These are phyloP conservation scores for Oryza glaberrima DNA, from an alignment of 176 grass and related monocot genomes.

Conservation along the genomic window DNA sequence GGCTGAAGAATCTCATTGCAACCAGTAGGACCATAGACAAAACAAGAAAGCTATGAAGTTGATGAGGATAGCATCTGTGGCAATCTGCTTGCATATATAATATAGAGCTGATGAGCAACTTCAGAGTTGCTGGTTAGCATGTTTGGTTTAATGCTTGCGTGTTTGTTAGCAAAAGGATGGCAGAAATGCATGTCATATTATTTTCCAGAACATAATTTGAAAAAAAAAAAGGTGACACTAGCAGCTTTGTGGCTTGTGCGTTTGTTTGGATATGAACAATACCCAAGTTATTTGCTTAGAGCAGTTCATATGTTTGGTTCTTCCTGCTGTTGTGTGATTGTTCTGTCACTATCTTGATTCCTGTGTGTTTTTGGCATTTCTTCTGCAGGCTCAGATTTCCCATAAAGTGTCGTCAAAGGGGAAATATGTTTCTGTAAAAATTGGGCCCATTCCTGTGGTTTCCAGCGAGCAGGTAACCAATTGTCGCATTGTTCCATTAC, in stretches of 20 bases:
- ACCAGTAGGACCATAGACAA: background rate
- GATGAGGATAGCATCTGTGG: background rate
- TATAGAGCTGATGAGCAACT: background rate
- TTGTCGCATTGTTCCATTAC: background rate
- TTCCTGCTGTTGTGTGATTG: background rate
- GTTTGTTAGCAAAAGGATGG: background rate
- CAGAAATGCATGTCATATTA: background rate
- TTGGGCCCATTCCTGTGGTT: conserved; percentile 75
- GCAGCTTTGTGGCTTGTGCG: background rate
- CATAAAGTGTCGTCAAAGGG: conserved; percentile 71
- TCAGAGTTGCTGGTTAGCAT: background rate
- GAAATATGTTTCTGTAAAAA: conserved; percentile 85
- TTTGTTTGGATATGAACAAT: background rate
- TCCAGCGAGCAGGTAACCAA: conserved; percentile 70
- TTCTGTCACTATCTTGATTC: background rate
- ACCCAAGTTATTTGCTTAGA: background rate
- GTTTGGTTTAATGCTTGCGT: background rate
- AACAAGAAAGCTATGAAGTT: background rate
- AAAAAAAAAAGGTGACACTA: background rate
- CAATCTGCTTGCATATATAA: background rate
- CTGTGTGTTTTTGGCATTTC: background rate
- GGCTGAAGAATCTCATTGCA: background rate
- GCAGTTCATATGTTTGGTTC: background rate
- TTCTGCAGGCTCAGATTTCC: conserved; percentile 63
- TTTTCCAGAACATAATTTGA: background rate